These are phyloP conservation scores for Viola pubescens DNA, from an alignment of 441 rosid genomes.

Conservation along the genomic window DNA sequence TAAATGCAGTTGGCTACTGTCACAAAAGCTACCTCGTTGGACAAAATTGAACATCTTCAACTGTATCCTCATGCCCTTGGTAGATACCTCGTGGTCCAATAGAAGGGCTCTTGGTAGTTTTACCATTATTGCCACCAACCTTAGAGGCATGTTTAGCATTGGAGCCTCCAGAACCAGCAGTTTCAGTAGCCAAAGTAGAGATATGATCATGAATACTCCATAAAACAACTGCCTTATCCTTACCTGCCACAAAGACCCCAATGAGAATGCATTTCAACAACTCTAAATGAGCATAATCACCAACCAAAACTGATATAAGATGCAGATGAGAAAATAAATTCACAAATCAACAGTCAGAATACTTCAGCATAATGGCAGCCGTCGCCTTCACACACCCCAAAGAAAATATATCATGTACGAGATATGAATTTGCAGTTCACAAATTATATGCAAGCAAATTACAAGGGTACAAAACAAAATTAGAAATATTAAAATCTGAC, in stretches of 20 bases:
- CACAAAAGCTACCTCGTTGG: slow-evolving; percentile 34
- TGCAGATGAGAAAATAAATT: neutral
- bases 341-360: neutral
- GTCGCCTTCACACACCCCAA: neutral
- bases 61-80: slow-evolving; percentile 46
- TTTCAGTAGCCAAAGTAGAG: slow-evolving; percentile 34
- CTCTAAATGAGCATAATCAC: neutral
- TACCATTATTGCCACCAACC: slow-evolving; percentile 39
- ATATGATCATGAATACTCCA: slow-evolving; percentile 58
- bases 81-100: slow-evolving; percentile 40
- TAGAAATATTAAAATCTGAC: slow-evolving; percentile 26
- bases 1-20: neutral
- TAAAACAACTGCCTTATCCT: slow-evolving; percentile 77
- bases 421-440: neutral
- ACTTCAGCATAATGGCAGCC: neutral
- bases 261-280: slow-evolving; percentile 4
- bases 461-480: neutral
- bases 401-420: neutral
- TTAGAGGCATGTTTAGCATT: slow-evolving; percentile 25
- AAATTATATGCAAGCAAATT: slow-evolving; percentile 2
- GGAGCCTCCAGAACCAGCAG: slow-evolving; percentile 35
- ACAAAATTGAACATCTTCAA: slow-evolving; percentile 55
- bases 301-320: neutral
- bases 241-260: slow-evolving; percentile 22
- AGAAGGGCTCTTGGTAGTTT: slow-evolving; percentile 26